Percentiles rank a stretch among this genome's conserved stretches.
These are phyloP conservation scores for Solioccasus polychromus DNA, from an alignment of 768 basidiomycete species.

Conservation along the genomic window DNA sequence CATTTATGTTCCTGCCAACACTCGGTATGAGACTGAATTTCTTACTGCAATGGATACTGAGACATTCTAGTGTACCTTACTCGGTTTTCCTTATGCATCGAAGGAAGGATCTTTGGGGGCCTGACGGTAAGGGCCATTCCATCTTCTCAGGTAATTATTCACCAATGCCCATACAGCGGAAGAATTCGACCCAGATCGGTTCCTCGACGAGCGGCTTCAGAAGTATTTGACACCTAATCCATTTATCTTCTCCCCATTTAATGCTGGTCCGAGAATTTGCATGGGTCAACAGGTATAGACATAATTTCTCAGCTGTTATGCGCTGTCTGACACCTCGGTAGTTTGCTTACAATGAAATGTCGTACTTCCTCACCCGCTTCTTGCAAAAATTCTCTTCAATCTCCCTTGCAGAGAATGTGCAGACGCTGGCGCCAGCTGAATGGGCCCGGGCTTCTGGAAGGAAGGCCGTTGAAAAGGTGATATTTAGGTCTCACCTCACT, in stretches of 20 bases:
- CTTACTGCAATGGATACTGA: background rate
- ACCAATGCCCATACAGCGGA: slow-evolving; percentile 40
- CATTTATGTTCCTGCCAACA: slow-evolving; percentile 47
- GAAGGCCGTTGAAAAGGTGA: slow-evolving; percentile 46
- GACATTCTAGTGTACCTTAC: slow-evolving; percentile 9
- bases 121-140: slow-evolving; percentile 60
- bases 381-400: slow-evolving; percentile 53
- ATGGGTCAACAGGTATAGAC: slow-evolving; percentile 35
- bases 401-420: slow-evolving; percentile 42
- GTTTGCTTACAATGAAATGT: slow-evolving; percentile 67
- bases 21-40: slow-evolving; percentile 17
- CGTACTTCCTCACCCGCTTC: slow-evolving; percentile 60
- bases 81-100: slow-evolving; percentile 50
- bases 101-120: slow-evolving; percentile 62
- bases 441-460: slow-evolving; percentile 37
- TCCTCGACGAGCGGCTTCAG: slow-evolving; percentile 57
- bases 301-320: too few species aligned
- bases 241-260: slow-evolving; percentile 45
- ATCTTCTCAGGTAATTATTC: too few species aligned
- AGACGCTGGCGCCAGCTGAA: slow-evolving; percentile 42
- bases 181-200: slow-evolving; percentile 64
- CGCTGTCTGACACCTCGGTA: slow-evolving; percentile 16
- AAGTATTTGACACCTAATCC: slow-evolving; percentile 58
- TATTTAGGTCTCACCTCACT: slow-evolving; percentile 50
- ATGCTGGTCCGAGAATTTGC: slow-evolving; percentile 38